These are phyloP conservation scores for Copromyces sp. DNA, from an alignment of 495 filamentous ascomycete genomes.

Conservation along the genomic window DNA sequence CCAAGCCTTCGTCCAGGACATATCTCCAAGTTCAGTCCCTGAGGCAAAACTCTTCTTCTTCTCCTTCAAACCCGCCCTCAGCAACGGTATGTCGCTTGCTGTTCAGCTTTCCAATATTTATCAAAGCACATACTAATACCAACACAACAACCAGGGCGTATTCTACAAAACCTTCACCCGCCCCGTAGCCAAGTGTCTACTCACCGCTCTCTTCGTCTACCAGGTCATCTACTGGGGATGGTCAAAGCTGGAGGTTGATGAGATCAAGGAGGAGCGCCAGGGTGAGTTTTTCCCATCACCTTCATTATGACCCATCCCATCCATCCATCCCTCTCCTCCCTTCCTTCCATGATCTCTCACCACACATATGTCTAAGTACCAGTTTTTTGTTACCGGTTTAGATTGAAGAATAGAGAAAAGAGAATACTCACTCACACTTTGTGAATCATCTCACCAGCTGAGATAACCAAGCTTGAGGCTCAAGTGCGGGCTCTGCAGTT, in stretches of 20 bases:
- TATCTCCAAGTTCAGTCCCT: background rate
- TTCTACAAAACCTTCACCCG: slow-evolving; percentile 74
- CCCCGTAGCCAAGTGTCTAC: slow-evolving; percentile 75
- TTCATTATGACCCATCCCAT: background rate
- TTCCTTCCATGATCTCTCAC: background rate
- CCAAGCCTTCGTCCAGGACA: background rate
- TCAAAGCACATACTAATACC: background rate
- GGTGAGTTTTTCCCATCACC: slow-evolving; percentile 17
- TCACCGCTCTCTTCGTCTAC: slow-evolving; percentile 81
- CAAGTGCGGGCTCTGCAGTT: slow-evolving; percentile 11
- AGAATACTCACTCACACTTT: background rate
- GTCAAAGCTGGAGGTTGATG: slow-evolving; percentile 75
- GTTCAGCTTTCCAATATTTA: background rate
- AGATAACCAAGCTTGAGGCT: slow-evolving; percentile 14
- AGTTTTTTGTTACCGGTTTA: background rate
- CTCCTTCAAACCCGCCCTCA: slow-evolving; percentile 1
- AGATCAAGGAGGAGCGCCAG: slow-evolving; percentile 52
- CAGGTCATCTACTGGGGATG: slow-evolving; percentile 78
- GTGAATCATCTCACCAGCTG: slow-evolving; percentile 2
- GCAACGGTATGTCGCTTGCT: slow-evolving; percentile 4
- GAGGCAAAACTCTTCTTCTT: slow-evolving; percentile 6
- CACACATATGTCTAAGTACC: background rate
- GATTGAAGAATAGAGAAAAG: background rate
- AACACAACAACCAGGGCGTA: slow-evolving; percentile 38
- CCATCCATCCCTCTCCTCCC: background rate